These are phyloP conservation scores for Yarrowia deformans DNA, from an alignment of 805 yeast species.

Conservation along the genomic window DNA sequence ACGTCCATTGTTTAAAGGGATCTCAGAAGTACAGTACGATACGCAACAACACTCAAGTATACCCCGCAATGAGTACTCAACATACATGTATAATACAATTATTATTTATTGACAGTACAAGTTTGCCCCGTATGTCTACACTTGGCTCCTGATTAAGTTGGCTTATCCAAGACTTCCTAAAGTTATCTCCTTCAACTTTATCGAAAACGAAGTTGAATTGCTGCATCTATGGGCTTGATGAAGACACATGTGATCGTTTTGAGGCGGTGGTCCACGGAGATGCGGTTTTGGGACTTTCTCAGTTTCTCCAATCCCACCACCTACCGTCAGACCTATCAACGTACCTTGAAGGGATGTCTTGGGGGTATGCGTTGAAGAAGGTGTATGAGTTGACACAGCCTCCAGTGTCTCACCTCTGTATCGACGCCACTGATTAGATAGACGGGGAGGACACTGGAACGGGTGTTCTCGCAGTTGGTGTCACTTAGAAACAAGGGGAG, in stretches of 20 bases:
- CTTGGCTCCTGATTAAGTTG: neutral
- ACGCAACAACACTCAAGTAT: neutral
- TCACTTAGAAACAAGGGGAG: too few relatives aligned
- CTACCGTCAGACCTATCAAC: too few relatives aligned
- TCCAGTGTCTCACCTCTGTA: conserved; percentile 4
- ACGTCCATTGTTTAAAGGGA: conserved; percentile 17
- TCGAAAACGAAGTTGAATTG: conserved; percentile 7
- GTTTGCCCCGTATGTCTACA: too few relatives aligned
- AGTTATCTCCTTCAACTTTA: neutral
- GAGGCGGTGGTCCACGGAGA: too few relatives aligned
- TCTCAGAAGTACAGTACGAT: too few relatives aligned
- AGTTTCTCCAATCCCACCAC: too few relatives aligned
- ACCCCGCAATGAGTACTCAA: conserved; percentile 20
- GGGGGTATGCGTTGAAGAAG: too few relatives aligned
- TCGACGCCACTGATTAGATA: conserved; percentile 12
- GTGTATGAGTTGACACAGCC: too few relatives aligned
- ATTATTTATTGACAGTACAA: conserved; percentile 9
- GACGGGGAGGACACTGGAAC: neutral
- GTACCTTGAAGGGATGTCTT: too few relatives aligned
- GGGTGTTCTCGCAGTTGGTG: too few relatives aligned
- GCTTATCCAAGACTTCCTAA: neutral
- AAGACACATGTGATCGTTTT: too few relatives aligned
- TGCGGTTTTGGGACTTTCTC: too few relatives aligned
- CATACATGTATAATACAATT: conserved; percentile 34
- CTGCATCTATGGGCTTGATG: neutral